Base-by-base conservation (phyloP, 768 basidiomycete species). In the Mycena galopus region DNA sequence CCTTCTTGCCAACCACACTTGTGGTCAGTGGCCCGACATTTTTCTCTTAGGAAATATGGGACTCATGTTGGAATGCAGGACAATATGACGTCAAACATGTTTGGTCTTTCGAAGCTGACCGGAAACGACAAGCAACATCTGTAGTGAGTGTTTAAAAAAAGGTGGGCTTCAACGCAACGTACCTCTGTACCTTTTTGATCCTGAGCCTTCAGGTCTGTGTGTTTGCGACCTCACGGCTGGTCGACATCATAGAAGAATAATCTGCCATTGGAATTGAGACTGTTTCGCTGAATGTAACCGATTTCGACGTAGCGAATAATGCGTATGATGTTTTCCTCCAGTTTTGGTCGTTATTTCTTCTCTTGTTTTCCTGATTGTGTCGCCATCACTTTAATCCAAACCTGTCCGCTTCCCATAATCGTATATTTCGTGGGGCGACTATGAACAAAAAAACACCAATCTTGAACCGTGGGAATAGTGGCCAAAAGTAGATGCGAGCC, bases 221-320 rank as follows among this genome's bases (percentile, higher is more conserved):
- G 8, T 73, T 80, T 51, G 78, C 80, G 6, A 81, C 78, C 11
- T 65, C 79, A 23, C 71, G 77, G 7, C 66, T 61, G 5, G 25
- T 74, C 12, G 73, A 73, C 17, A 39, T 76, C 11, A 77, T 80
- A 73, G 35, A 72, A 30, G 71, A 62, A 1, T 47, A 79, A 3
- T 25, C 58, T 14, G 75, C 51, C 0, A 44, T 37, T 0, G 77
- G 76, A 1, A 75, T 78, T 4, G 73, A 76, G 35, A 74, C 70
- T 19, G 47, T 79, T 10, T 42, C 21, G 27, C 63, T 81, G 21
- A 79, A 81, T 63, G 80, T 80, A 12, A 79, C 78, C 6, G 51
- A 58, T 33, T 7, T 50, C 16, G 56, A 44, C 25, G 37, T 53
- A 29, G n/a, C n/a, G n/a, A n/a, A n/a, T n/a, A n/a, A 65, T 58